Conservation (phyloP, 2,329 filamentous ascomycete species). For the Cytospora schulzeri region DNA sequence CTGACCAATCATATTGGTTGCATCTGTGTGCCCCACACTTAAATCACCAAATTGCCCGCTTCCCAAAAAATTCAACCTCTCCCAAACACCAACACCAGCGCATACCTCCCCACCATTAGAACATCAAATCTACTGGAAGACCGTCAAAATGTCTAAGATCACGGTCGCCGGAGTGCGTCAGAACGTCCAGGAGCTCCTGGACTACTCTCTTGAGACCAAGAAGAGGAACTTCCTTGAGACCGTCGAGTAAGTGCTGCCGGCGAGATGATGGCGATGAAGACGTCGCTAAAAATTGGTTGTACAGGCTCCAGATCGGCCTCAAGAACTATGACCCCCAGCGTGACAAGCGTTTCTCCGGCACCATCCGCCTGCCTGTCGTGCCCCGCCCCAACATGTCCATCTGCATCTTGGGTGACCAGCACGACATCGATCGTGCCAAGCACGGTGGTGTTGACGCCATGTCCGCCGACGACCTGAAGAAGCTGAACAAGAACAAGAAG, state of each 20-base stretch:
- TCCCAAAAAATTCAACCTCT: conserved; percentile 2
- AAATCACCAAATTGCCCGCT: neutral
- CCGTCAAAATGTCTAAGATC: conserved; percentile 75
- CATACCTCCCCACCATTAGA: conserved; percentile 73
- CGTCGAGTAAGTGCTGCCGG: conserved; percentile 55
- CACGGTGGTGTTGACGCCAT: conserved; percentile 98
- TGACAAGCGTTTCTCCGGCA: conserved; percentile 99
- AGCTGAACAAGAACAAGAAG: conserved; percentile 99
- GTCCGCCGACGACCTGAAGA: conserved; percentile 98
- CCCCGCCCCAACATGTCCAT: conserved; percentile 90
- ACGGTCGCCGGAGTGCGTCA: conserved; percentile 84
- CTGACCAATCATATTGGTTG: neutral
- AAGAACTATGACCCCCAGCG: conserved; percentile 97
- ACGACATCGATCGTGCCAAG: conserved; percentile 99
- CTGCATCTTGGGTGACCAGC: conserved; percentile 76
- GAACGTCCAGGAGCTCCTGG: conserved; percentile 90
- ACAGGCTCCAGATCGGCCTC: conserved; percentile 28
- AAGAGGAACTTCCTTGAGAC: conserved; percentile 97
- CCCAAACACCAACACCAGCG: conserved; percentile 16
- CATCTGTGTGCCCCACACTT: neutral
- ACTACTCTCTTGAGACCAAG: conserved; percentile 91
- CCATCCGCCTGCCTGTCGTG: conserved; percentile 90
- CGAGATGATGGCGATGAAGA: neutral
- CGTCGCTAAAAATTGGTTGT: neutral
- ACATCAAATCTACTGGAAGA: conserved; percentile 77